phyloP scores from a whole-genome alignment of 2,329 filamentous ascomycete species.

The Paracorniculantispora psalliotae region DNA sequence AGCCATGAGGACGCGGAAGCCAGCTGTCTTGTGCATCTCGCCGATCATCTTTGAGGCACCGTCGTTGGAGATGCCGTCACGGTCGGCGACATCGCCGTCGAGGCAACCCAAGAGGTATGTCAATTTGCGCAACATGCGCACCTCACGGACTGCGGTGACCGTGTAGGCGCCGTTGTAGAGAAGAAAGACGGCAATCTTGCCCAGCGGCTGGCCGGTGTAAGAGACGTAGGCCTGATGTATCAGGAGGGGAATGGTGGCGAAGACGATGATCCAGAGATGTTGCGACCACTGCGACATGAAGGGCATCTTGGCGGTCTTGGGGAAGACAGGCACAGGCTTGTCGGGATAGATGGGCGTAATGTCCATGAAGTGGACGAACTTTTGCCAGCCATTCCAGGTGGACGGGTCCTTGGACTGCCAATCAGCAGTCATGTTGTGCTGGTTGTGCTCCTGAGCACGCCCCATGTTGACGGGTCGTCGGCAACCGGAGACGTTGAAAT shows the following conservation, averaged over 20 bases:
- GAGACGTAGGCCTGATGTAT: constrained; percentile 19
- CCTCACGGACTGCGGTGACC: constrained; percentile 24
- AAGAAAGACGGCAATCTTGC: constrained; percentile 11
- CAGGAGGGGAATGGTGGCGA: constrained; percentile 23
- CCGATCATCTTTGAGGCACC: constrained; percentile 21
- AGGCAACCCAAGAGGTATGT: constrained; percentile 28
- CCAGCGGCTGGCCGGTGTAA: constrained; percentile 15
- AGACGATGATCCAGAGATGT: constrained; percentile 29
- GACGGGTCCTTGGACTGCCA: constrained; percentile 18
- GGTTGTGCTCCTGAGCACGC: constrained; percentile 13
- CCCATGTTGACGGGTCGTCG: constrained; percentile 10
- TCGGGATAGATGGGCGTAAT: constrained; percentile 17
- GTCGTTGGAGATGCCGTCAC: constrained; percentile 31
- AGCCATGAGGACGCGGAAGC: constrained; percentile 20
- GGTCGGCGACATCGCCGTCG: constrained; percentile 25
- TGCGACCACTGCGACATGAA: constrained; percentile 24
- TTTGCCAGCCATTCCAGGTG: constrained; percentile 18
- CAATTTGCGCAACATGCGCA: constrained; percentile 26
- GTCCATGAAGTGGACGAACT: constrained; percentile 16
- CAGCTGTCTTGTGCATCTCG: constrained; percentile 23
- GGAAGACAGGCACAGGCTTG: constrained; percentile 23
- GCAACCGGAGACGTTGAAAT: neutral
- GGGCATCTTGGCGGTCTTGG: constrained; percentile 29
- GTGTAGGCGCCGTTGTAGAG: constrained; percentile 29
- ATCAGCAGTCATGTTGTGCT: constrained; percentile 21